Conservation (phyloP, 306 rosid genomes). For the Neltuma alba region DNA sequence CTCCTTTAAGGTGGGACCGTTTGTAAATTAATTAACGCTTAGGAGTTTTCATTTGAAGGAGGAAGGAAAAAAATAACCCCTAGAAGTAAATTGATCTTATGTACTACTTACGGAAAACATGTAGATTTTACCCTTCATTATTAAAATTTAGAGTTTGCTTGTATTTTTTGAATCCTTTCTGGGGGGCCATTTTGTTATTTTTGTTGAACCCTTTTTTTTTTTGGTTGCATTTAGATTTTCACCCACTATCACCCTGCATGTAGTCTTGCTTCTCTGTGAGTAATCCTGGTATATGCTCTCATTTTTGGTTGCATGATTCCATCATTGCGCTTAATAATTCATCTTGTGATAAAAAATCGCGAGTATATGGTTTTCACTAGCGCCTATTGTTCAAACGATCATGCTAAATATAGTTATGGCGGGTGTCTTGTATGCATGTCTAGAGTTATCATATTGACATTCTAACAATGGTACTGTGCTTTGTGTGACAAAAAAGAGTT, state of each 20-base stretch:
- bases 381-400: background rate
- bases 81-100: background rate
- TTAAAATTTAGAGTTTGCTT: background rate
- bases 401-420: slow-evolving; percentile 1
- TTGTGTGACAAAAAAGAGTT: background rate
- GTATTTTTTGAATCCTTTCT: background rate
- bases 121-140: background rate
- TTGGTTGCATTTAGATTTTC: background rate
- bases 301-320: background rate
- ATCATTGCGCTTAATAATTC: background rate
- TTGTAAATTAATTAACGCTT: background rate
- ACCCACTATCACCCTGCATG: background rate
- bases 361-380: background rate
- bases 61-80: background rate
- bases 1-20: background rate
- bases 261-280: background rate
- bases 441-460: background rate
- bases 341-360: background rate
- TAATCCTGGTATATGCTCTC: background rate
- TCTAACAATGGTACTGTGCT: background rate
- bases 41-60: background rate
- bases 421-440: background rate
- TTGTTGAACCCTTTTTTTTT: background rate
- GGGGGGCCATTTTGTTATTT: too few relatives aligned
- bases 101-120: background rate